Base-by-base conservation (phyloP, 441 rosid species). In the Erodium trifolium region DNA sequence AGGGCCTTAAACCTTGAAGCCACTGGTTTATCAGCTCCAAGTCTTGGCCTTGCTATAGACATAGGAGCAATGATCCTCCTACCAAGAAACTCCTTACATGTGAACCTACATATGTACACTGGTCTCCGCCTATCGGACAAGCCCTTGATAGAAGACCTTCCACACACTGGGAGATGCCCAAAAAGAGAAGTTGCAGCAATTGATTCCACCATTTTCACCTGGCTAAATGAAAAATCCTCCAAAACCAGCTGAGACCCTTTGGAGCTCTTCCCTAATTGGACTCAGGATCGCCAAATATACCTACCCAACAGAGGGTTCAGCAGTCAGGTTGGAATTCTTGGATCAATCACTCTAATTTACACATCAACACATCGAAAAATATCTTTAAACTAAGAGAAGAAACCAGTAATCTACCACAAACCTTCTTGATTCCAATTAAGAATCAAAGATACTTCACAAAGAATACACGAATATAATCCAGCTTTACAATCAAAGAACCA, bases 151-250 rank as follows among this genome's bases (percentile, higher is more conserved):
- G 84, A 63, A 71, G 79, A 11, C 59, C 80, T 76, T 34, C 79
- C 72, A 67, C 78, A 74, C 72, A 85, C 60, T 0, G 91, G 84
- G 43, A 85, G 69, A 73, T 79, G 81, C 60, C 90, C 86, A 9
- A 86, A 67, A 71, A 85, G 82, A 65, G 97, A 88, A 0, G 86
- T 78, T 2, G 88, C 81, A 3, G 86, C 85, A 79, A 92, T 78
- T 18, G 94, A 88, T 67, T 87, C 93, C 74, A 71, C 87, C 98
- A 92, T 92, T 71, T 70, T 83, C 57, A 69, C 79, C 65, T 31
- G 34, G 41, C 69, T 73, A 51, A 65, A 70, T 2, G 55, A 59
- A 67, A 2, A 65, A 63, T 34, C 59, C 8, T 34, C 45, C 63
- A 70, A 59, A 39, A 67, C 10, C 17, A 71, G 53, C 53, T 19